phyloP scores from a whole-genome alignment of 768 basidiomycete genomes.

The Tricholomella constricta region DNA sequence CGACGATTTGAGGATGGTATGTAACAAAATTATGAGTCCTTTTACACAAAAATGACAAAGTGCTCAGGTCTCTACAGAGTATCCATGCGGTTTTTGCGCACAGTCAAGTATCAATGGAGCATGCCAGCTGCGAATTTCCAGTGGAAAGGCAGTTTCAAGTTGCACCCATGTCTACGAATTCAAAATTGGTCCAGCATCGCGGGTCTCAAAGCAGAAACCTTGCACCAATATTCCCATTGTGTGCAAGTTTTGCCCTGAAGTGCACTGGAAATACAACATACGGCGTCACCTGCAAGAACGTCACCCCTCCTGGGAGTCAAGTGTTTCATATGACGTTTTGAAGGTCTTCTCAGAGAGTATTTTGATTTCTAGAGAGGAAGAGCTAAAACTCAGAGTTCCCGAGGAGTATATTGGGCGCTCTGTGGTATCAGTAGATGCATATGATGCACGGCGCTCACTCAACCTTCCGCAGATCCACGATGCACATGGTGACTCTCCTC shows the following conservation, averaged over 20 bases:
- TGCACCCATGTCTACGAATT: slow-evolving; percentile 17
- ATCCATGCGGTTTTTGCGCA: slow-evolving; percentile 30
- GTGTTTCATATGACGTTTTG: too few relatives aligned
- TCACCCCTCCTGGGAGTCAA: slow-evolving; percentile 22
- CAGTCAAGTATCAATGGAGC: not conserved
- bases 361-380: not conserved
- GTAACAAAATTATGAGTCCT: not conserved
- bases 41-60: not conserved
- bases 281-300: slow-evolving; percentile 20
- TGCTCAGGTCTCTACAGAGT: slow-evolving; percentile 14
- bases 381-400: not conserved
- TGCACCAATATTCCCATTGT: slow-evolving; percentile 30
- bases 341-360: not conserved
- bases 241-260: slow-evolving; percentile 21
- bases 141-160: slow-evolving; percentile 18
- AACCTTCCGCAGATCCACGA: not conserved
- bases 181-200: slow-evolving; percentile 11
- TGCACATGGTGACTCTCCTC: too few relatives aligned
- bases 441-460: not conserved
- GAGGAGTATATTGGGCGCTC: not conserved
- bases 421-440: too few relatives aligned
- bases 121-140: slow-evolving; percentile 7
- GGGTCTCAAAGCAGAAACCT: slow-evolving; percentile 17
- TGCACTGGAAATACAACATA: slow-evolving; percentile 35
- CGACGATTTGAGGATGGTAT: not conserved